Evolutionary conservation across 495 filamentous ascomycete genomes (phyloP), one percentile per base, ranked within the genome.

Genomic region (Astrocystis sublimbata): DNA sequence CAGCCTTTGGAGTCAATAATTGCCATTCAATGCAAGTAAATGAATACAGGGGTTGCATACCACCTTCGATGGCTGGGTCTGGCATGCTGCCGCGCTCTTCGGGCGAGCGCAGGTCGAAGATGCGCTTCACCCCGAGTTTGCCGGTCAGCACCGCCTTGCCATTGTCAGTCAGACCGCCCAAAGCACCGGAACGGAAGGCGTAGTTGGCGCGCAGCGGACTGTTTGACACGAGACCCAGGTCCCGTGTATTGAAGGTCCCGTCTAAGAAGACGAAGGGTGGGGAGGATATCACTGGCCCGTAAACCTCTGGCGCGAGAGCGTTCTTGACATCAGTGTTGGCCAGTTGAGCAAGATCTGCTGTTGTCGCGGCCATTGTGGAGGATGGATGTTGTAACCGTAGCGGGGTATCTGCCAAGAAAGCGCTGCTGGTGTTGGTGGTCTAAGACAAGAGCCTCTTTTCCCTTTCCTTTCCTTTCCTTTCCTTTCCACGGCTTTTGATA

Each of bases 181-280:
- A 69, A 0, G 76, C 74, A 50, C 81, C 85, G 4, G 79, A 84
- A 58, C 81, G 86, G 73, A 79, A 86, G 46, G 77, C 73, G 55
- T 74, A 76, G 42, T 78, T 76, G 0, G 78, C 69, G 6, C 77
- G 76, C 24, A 86, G 45, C 2, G 69, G 73, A 31, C 68, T 72
- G 57, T 71, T 77, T 47, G 75, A 68, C 3, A 79, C 74, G 35
- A 76, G 76, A 64, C 82, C 83, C 31, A 87, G 62, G 59, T 84
- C 83, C 43, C 83, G 84, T 33, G 84, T 73, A 67, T 87, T 86
- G 71, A 80, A 76, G 26, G 72, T 75, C 26, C 81, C 81, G 8
- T 79, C 78, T 56, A 86, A 63, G 58, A 72, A 67, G 52, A 84
- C 68, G 69, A 88, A 88, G 15, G 85, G 85, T 7, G 83, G 74